Evolutionary conservation across 306 rosid genomes (phyloP), one percentile per base, ranked within the genome.

Genomic region (Inga laurina): DNA sequence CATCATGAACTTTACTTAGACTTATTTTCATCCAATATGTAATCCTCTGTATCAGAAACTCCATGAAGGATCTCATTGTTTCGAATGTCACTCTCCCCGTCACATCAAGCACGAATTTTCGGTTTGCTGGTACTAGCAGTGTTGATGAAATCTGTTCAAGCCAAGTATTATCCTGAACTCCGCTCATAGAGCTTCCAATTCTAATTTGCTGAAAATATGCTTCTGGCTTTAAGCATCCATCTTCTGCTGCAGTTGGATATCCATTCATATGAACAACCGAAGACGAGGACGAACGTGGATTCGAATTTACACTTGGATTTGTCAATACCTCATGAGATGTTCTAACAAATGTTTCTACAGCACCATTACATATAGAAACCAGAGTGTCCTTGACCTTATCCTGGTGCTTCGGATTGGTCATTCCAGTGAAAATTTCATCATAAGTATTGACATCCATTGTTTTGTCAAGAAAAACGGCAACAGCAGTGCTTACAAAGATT

Each of bases 61-160:
- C 97, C 87, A 89, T 85, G 65, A 96, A 79, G 10, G 97, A 94
- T 83, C 95, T 89, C 10, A 88, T 75, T 3, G 97, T 87, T 76
- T 94, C 95, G 21, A 92, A 86, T 24, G 98, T 94, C 75, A 92
- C 97, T 81, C 98, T 90, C 76, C 99, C 97, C 0, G 98, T 91
- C 73, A 96, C 90, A 59, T 96, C 99, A 65, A 94, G 83, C 90
- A 94, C 87, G 15, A 96, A 92, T 85, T 84, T 92, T 48, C 87
- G 76, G 78, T 96, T 94, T 14, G 89, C 89, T 0, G 99, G 98
- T 79, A 92, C 94, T 0, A 97, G 88, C 83, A 96, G 77, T 11
- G 97, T 91, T 24, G 98, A 91, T 48, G 88, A 92, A 82, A 95
- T 88, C 87, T 82, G 90, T 24, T 81, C 90, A 72, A 92, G 27